Conservation (phyloP, 1,139 yeast species). For the Meyerozyma carpophila region DNA sequence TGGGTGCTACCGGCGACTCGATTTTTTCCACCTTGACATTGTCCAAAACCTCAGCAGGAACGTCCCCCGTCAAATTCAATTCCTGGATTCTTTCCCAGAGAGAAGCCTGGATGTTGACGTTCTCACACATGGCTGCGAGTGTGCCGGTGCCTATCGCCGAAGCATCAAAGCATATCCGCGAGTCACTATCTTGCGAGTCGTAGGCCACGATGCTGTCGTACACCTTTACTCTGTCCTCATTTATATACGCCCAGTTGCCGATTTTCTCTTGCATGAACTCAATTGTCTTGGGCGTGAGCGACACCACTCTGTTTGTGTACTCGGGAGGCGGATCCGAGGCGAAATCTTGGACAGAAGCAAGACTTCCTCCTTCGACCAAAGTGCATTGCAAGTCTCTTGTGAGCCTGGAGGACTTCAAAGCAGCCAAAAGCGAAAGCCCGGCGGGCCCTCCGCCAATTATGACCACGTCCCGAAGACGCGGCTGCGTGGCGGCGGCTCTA, state of each 20-base stretch:
- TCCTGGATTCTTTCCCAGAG: constrained; percentile 54
- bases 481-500: constrained; percentile 4
- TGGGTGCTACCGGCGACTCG: constrained; percentile 16
- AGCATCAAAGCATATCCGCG: constrained; percentile 68
- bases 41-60: constrained; percentile 48
- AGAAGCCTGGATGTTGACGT: constrained; percentile 74
- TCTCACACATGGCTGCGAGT: constrained; percentile 85
- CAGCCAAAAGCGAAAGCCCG: constrained; percentile 81
- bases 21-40: constrained; percentile 61
- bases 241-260: constrained; percentile 73
- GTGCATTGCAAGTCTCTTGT: constrained; percentile 59
- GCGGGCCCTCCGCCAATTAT: constrained; percentile 99
- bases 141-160: constrained; percentile 34
- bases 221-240: constrained; percentile 64
- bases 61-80: constrained; percentile 23
- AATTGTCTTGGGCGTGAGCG: constrained; percentile 78
- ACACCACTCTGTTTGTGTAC: constrained; percentile 77
- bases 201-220: constrained; percentile 82
- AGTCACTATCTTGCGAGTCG: constrained; percentile 67
- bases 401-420: constrained; percentile 60
- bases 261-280: constrained; percentile 55
- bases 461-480: constrained; percentile 57
- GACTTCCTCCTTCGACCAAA: constrained; percentile 66
- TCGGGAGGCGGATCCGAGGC: constrained; percentile 48
- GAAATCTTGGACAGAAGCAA: constrained; percentile 51